These are phyloP conservation scores for Leccinellum luteum DNA, from an alignment of 768 basidiomycete species.

Conservation along the genomic window DNA sequence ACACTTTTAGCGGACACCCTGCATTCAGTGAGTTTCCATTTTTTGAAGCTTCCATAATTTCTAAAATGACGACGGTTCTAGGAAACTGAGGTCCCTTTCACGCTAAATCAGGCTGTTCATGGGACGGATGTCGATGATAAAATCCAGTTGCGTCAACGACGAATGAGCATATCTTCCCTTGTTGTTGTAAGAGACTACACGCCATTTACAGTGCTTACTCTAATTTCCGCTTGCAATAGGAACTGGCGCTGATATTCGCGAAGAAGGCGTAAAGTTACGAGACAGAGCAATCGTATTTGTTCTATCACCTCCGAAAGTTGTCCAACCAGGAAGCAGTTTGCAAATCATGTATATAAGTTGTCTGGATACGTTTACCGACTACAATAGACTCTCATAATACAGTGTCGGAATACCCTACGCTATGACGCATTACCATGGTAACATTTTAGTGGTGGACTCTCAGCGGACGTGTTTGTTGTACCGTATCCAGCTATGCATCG, in stretches of 20 bases:
- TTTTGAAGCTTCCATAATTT: not conserved
- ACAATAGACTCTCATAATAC: too few species aligned
- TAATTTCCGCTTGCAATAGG: constrained; percentile 15
- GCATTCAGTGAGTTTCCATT: constrained; percentile 3
- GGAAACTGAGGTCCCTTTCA: constrained; percentile 3
- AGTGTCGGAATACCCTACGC: too few species aligned
- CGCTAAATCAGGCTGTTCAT: constrained; percentile 7
- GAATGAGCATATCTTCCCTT: constrained; percentile 20
- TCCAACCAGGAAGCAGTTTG: not conserved
- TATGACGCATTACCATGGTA: too few species aligned
- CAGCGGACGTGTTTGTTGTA: too few species aligned
- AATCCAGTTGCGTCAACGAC: constrained; percentile 5
- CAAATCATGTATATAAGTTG: not conserved
- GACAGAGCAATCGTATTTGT: not conserved
- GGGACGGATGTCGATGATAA: not conserved
- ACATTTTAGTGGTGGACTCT: too few species aligned
- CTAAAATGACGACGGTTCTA: constrained; percentile 7
- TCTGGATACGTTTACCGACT: not conserved
- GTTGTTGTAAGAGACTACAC: constrained; percentile 18
- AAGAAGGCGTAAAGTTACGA: constrained; percentile 2
- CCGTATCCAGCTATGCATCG: too few species aligned
- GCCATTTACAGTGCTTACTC: not conserved
- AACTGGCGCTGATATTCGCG: constrained; percentile 19
- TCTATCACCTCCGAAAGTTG: not conserved
- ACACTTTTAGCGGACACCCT: not conserved